Evolutionary conservation across 192 early-diverging fungal genomes (phyloP), one percentile per base, ranked within the genome.

Genomic region (Funneliformis mosseae): DNA sequence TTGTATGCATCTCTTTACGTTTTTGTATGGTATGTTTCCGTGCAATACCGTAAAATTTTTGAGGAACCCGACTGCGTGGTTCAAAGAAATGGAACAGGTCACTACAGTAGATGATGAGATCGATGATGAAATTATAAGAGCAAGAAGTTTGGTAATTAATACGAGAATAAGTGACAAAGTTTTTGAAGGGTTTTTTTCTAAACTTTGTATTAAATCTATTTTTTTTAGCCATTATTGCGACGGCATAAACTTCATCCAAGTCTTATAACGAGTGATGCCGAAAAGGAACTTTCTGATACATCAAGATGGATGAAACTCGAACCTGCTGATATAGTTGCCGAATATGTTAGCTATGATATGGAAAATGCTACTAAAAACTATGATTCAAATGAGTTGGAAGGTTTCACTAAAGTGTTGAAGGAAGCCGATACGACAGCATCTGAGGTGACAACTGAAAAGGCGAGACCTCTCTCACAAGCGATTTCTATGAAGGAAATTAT

Each of bases 281-380:
- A 85, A 25, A 80, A 83, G 16, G 90, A 91, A 62, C 43, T 89
- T 4, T 75, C 80, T 1, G 84, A 89, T 28, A 84, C 82, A 5
- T 84, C 86, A 6, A 78, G 90, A 38, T 89, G 87, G 87, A 85
- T 87, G 81, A 90, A 90, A 68, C 74, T 91, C 59, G 90, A 91
- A 64, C 88, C 90, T 5, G 88, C 88, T 55, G 90, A 89, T 74
- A 85, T 91, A 74, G 85, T 91, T 50, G 90, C 90, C 48, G 85
- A 86, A 81, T 87, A 86, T 59, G 86, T 91, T 83, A 84, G 90
- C 63, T 75, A 87, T 27, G 88, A 91, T 83, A 77, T 91, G 2
- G 88, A 87, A 62, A 89, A 87, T 67, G 86, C 88, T 11, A 48
- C 62, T 38, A n/a, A n/a, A n/a, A n/a, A n/a, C n/a, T 76, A 73